phyloP scores from a whole-genome alignment of 1,284 basidiomycete genomes.

The Afroboletus lepidellus region DNA sequence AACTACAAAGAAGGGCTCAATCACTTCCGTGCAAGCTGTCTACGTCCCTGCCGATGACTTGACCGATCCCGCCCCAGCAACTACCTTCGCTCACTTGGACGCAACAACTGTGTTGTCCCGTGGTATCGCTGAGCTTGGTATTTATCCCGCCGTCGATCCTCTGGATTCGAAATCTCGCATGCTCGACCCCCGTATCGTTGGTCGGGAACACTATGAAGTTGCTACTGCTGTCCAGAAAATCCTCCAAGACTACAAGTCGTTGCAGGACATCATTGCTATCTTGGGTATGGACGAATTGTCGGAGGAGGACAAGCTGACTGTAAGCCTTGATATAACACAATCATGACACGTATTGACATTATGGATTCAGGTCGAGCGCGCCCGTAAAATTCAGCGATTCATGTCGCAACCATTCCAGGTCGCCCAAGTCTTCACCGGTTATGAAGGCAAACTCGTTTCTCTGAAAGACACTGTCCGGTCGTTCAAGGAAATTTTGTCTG shows the following conservation, averaged over 20 bases:
- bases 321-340: conserved; percentile 40
- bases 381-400: conserved; percentile 93
- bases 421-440: conserved; percentile 99
- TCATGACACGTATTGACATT: conserved; percentile 4
- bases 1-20: conserved; percentile 99
- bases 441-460: conserved; percentile 93
- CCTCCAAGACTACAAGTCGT: conserved; percentile 99
- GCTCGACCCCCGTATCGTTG: conserved; percentile 97
- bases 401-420: conserved; percentile 99
- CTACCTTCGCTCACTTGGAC: conserved; percentile 99
- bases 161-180: conserved; percentile 99
- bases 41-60: conserved; percentile 99
- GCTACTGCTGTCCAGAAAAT: conserved; percentile 97
- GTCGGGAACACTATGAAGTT: conserved; percentile 90
- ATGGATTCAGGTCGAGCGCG: conserved; percentile 70
- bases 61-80: conserved; percentile 99
- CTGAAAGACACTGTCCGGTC: conserved; percentile 91
- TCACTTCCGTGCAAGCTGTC: conserved; percentile 99
- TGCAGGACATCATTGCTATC: conserved; percentile 96
- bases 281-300: conserved; percentile 99
- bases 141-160: conserved; percentile 99
- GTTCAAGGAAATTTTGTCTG: conserved; percentile 95
- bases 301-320: conserved; percentile 98
- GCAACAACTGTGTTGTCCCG: conserved; percentile 98
- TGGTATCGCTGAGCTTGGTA: conserved; percentile 99